These are phyloP conservation scores for Hirsutella rhossiliensis DNA, from an alignment of 2,329 filamentous ascomycete genomes.

Conservation along the genomic window DNA sequence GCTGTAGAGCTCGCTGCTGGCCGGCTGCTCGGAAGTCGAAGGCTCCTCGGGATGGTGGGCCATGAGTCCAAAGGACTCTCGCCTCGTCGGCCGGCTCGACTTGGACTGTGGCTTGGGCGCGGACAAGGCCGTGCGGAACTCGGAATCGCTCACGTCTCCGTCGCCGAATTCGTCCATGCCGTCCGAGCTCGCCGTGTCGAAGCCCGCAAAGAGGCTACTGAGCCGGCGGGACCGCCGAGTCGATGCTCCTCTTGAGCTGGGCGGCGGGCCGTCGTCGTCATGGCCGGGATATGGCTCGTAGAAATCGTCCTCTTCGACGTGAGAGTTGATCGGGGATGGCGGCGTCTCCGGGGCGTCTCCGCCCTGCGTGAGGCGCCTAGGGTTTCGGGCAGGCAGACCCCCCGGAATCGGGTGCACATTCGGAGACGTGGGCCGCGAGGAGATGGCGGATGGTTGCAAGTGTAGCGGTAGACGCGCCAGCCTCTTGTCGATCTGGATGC, in stretches of 20 bases:
- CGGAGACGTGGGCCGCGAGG: constrained; percentile 47
- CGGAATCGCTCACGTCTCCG: constrained; percentile 50
- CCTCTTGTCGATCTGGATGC: constrained; percentile 73
- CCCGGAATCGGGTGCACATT: constrained; percentile 34
- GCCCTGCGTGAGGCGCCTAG: constrained; percentile 38
- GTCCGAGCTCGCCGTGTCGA: constrained; percentile 60
- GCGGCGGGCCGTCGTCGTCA: constrained; percentile 67
- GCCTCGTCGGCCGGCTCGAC: constrained; percentile 25
- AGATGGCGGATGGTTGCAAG: constrained; percentile 66
- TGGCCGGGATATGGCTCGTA: constrained; percentile 64
- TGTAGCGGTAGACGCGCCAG: constrained; percentile 64
- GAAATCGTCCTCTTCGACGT: constrained; percentile 24
- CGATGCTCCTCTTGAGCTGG: constrained; percentile 39
- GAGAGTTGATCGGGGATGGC: constrained; percentile 31
- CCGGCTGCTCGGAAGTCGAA: constrained; percentile 18
- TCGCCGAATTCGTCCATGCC: constrained; percentile 52
- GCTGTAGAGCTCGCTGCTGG: constrained; percentile 32
- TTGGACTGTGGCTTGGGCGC: constrained; percentile 42
- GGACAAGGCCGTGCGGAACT: constrained; percentile 54
- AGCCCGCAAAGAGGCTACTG: constrained; percentile 79
- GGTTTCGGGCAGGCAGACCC: constrained; percentile 46
- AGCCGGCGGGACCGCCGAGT: constrained; percentile 61
- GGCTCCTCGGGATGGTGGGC: constrained; percentile 31
- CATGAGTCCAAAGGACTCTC: constrained; percentile 24
- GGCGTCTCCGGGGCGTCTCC: constrained; percentile 34